Evolutionary conservation across 371 early-diverging fungal genomes (phyloP), one percentile per base, ranked within the genome.

Genomic region (Smittium culicis): DNA sequence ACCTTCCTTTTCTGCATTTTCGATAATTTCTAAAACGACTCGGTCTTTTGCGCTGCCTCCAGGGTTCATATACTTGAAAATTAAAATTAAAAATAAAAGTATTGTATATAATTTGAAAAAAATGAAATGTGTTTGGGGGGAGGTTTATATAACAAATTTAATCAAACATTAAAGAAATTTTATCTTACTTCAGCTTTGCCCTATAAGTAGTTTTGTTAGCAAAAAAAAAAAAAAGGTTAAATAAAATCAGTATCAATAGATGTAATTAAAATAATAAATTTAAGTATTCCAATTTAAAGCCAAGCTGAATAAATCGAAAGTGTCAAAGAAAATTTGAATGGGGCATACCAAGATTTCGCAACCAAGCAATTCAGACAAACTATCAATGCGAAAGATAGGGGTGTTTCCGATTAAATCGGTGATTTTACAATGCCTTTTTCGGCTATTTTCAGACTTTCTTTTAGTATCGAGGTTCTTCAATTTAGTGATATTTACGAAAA

Each of bases 1-100:
- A 1, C 84, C 85, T 2, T 75, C 66, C 0, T 66, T 67, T 72
- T 96, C 96, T 1, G 93, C 95, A 2, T 83, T 79, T 56, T 83
- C 77, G 56, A 98, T 83, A 71, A 96, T 86, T 66, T 83, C 82
- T 54, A 94, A 79, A 2, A 96, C 98, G 0, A 94, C 90, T 33
- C 98, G 79, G 75, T 98, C 98, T 74, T 97, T 96, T 25, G 90
- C 81, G 70, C 91, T 89, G 29, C 96, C 97, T 28, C 94, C 96
- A 2, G 94, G 92, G 67, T 93, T 94, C 66, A 94, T 70, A 74
- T 93, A 95, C 86, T 94, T 85, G 2, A 16, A 57, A 57, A 57
- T 14, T 14, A 20, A 20, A 20, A 20, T 8, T 45, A 14, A 45
- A 20, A 14, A 45, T 45, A 45, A 20, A 14, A 20, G 45, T 20